Conservation (phyloP, 2,329 filamentous ascomycete genomes). For the Monosporascus ibericus region DNA sequence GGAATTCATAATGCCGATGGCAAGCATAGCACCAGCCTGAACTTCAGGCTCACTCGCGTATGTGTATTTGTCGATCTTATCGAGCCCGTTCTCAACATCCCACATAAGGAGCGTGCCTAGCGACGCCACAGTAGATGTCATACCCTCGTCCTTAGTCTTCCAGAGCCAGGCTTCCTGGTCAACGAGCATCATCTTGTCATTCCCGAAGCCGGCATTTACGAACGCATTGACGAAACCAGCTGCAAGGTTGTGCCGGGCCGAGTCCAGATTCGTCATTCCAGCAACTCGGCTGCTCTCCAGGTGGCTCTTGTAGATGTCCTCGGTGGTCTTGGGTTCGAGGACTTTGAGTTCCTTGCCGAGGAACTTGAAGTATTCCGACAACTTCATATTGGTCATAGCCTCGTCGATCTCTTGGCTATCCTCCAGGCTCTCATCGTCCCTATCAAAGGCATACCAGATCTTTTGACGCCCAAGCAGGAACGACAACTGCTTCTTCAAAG, state of each 20-base stretch:
- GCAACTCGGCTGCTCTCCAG: constrained; percentile 91
- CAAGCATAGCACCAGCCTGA: constrained; percentile 84
- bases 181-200: constrained; percentile 96
- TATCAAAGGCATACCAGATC: constrained; percentile 68
- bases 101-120: constrained; percentile 86
- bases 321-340: constrained; percentile 89
- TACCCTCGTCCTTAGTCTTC: constrained; percentile 98
- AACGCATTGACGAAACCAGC: constrained; percentile 96
- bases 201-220: constrained; percentile 89
- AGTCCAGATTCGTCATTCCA: constrained; percentile 90
- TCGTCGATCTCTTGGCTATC: constrained; percentile 73
- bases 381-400: constrained; percentile 78
- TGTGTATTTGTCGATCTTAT: constrained; percentile 92
- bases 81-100: constrained; percentile 87
- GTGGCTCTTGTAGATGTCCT: constrained; percentile 99
- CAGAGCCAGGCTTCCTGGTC: constrained; percentile 90
- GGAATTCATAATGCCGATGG: constrained; percentile 92
- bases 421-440: constrained; percentile 54
- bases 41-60: constrained; percentile 77
- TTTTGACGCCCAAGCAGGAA: constrained; percentile 90
- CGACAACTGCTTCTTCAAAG: constrained; percentile 86
- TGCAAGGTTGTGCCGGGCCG: constrained; percentile 89
- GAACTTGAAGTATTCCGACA: constrained; percentile 89
- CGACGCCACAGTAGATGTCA: constrained; percentile 93
- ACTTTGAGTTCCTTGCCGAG: constrained; percentile 96